Base-by-base conservation (phyloP, 345 rosid species). In the Aethionema arabicum region DNA sequence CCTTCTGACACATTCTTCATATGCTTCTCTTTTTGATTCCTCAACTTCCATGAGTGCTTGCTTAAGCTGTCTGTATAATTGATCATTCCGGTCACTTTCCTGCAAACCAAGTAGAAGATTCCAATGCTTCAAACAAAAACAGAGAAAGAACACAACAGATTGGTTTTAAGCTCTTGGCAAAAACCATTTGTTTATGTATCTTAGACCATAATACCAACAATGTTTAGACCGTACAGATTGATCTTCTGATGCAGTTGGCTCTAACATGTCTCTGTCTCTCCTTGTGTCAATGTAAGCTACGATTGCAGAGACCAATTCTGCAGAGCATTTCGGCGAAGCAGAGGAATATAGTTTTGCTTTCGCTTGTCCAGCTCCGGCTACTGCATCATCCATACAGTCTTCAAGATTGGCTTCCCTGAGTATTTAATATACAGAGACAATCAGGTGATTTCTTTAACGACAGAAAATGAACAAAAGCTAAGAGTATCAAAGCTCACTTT, bases 1-100 rank as follows among this genome's bases (percentile, higher is more conserved):
- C 11, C 80, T 78, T 69, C 69, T 77, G 32, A 56, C 67, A 31
- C 76, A 73, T 78, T 80, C 79, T 67, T 83, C 82, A 29, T 50
- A 75, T 1, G 80, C 76, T 67, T 83, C 77, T 69, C 57, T 64
- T 64, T 75, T 83, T 11, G 56, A 60, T 46, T 74, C 74, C 45
- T 73, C 85, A 70, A 71, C 80, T 47, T 74, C 81, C 30, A 31
- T 14, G 11, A 72, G 36, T 36, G 79, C 78, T 66, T 69, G 58
- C 45, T 77, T 78, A 54, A 83, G 85, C 56, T 78, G 69, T 15
- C 42, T 62, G 29, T 67, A 74, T 11, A 72, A 52, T 39, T 62
- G 66, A 62, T 70, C 51, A 37, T 52, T 59, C 45, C 64, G 31
- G 21, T 45, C 71, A 49, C 61, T 75, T 55, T 70, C 85, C 88